These are phyloP conservation scores for Exophiala bonariae DNA, from an alignment of 2,329 filamentous ascomycete species.

Conservation along the genomic window DNA sequence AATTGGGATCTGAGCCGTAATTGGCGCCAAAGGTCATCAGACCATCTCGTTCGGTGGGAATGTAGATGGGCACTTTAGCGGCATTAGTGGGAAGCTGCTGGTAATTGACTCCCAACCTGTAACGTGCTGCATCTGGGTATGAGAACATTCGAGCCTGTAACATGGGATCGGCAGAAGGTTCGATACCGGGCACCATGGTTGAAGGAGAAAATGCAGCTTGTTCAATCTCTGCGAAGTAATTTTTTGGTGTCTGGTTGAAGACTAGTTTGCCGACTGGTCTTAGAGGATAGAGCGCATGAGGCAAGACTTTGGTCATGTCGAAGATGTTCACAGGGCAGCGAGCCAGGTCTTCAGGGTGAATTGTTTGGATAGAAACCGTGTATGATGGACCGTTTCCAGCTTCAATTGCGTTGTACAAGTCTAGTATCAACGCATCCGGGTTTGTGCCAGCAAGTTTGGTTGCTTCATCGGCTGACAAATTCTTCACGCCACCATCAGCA, in stretches of 20 bases:
- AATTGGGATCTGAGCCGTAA: constrained; percentile 62
- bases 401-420: constrained; percentile 65
- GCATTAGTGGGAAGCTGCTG: constrained; percentile 41
- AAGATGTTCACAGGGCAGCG: constrained; percentile 65
- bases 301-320: constrained; percentile 71
- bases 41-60: constrained; percentile 53
- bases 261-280: constrained; percentile 62
- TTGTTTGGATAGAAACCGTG: constrained; percentile 64
- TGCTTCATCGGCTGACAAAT: constrained; percentile 59
- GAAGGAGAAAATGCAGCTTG: constrained; percentile 67
- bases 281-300: constrained; percentile 62
- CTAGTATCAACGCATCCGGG: constrained; percentile 63
- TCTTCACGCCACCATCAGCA: constrained; percentile 63
- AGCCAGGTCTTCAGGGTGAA: constrained; percentile 63
- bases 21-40: constrained; percentile 46
- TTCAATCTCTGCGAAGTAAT: constrained; percentile 68
- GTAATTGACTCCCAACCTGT: constrained; percentile 43
- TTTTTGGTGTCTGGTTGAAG: constrained; percentile 64
- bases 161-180: constrained; percentile 63
- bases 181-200: constrained; percentile 64
- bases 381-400: constrained; percentile 63
- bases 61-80: constrained; percentile 37
- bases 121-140: constrained; percentile 56
- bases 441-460: constrained; percentile 54
- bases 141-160: constrained; percentile 62